Evolutionary conservation across 495 filamentous ascomycete species (phyloP), one percentile per base, ranked within the genome.

Genomic region (Xylaria venustula): DNA sequence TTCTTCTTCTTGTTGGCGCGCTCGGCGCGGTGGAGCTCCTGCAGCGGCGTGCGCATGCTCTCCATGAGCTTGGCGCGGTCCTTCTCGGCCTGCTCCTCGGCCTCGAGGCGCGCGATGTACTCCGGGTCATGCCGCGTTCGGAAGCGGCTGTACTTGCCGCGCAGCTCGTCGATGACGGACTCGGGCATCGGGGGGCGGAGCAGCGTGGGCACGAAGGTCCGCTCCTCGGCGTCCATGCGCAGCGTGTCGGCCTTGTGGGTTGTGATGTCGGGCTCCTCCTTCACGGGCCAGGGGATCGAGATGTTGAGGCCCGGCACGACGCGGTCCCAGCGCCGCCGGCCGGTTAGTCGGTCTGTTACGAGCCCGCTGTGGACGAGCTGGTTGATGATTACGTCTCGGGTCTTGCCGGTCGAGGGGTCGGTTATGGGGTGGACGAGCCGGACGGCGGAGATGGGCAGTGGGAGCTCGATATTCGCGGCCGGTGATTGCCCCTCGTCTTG

Each of bases 121-220:
- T 85, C 83, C 56, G 77, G 75, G 37, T 92, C 89, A 72, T 97
- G 92, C 23, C 92, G 77, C 42, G 84, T 89, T 63, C 93, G 83
- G 86, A 91, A 96, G 62, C 83, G 85, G 61, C 84, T 87, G 83
- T 88, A 97, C 66, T 88, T 90, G 75, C 88, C 88, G 62, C 94
- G 82, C 70, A 97, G 79, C 79, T 98, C 93, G 71, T 97, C 90
- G 63, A 98, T 82, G 32, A 97, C 83, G 25, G 70, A 77, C 46
- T 77, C 72, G 25, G 94, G 91, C 80, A 97, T 89, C n/a, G 93
- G 93, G 17, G 89, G 80, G 12, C 79, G 71, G 2, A 90, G 75
- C 12, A 97, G 73, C 14, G 87, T 89, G 0, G 93, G 92, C 11
- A 85, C 74, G 75, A 87, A 97, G 8, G 90, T 93, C 54, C 71